A percentile compares a stretch with the other conserved stretches of the same genome.
These are phyloP conservation scores for Sugiyamaella castrensis DNA, from an alignment of 1,139 yeast genomes.

Conservation along the genomic window DNA sequence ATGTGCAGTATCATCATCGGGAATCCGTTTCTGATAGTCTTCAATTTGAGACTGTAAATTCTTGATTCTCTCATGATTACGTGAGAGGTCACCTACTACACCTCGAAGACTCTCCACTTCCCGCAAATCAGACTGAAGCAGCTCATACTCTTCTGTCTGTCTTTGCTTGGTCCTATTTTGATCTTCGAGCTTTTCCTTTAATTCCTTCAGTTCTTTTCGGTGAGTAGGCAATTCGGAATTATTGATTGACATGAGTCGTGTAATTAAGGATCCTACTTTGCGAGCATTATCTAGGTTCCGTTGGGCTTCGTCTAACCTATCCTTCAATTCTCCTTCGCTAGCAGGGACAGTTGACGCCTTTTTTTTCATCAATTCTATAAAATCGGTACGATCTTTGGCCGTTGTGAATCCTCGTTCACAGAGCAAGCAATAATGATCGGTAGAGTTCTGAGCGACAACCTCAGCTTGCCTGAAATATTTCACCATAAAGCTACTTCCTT, in stretches of 20 bases:
- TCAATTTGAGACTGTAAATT: conserved; percentile 24
- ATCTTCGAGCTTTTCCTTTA: not conserved
- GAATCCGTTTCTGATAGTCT: conserved; percentile 26
- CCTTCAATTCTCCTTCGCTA: conserved; percentile 21
- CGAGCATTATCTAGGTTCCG: conserved; percentile 4
- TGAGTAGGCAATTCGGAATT: conserved; percentile 3
- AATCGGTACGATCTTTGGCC: conserved; percentile 33
- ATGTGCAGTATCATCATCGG: conserved; percentile 40
- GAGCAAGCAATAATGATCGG: conserved; percentile 55
- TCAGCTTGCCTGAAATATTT: conserved; percentile 65
- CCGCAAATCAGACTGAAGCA: conserved; percentile 19
- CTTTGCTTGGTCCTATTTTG: conserved; percentile 4
- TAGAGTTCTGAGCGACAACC: conserved; percentile 48
- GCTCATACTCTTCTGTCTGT: conserved; percentile 17
- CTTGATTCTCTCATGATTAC: conserved; percentile 26
- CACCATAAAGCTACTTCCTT: conserved; percentile 62
- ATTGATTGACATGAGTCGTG: conserved; percentile 4
- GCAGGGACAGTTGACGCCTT: conserved; percentile 31
- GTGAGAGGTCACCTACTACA: conserved; percentile 32
- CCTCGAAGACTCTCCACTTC: conserved; percentile 40
- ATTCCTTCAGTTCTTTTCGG: not conserved
- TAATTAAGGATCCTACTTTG: conserved; percentile 2
- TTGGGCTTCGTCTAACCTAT: conserved; percentile 31
- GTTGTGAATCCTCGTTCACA: conserved; percentile 62
- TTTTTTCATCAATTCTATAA: conserved; percentile 38